These are phyloP conservation scores for Kluyveromyces dobzhanskii DNA, from an alignment of 805 yeast species.

Conservation along the genomic window DNA sequence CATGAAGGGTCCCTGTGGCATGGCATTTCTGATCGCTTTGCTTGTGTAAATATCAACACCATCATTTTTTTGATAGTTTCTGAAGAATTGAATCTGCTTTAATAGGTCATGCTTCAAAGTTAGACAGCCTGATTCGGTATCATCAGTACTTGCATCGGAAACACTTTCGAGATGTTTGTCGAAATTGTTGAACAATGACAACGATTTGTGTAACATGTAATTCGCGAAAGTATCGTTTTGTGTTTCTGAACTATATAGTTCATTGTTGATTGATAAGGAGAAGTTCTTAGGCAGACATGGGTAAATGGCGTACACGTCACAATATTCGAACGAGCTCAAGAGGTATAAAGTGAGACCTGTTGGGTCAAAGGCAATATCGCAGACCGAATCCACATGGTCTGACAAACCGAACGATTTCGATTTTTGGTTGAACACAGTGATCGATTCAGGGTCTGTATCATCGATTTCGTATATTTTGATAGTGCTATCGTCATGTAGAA, in stretches of 20 bases:
- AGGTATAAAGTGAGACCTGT: conserved; percentile 49
- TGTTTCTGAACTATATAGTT: conserved; percentile 30
- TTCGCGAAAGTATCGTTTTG: conserved; percentile 14
- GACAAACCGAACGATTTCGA: conserved; percentile 16
- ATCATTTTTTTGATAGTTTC: conserved; percentile 25
- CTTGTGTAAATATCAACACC: conserved; percentile 9
- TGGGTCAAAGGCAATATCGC: conserved; percentile 18
- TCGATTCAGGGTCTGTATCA: background rate
- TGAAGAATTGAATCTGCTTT: conserved; percentile 32
- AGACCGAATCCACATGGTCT: conserved; percentile 15
- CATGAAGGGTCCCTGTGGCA: conserved; percentile 46
- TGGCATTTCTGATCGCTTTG: conserved; percentile 7
- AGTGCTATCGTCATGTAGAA: conserved; percentile 19
- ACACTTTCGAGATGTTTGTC: background rate
- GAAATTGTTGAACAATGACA: conserved; percentile 9
- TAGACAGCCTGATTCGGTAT: background rate
- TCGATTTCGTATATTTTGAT: conserved; percentile 18
- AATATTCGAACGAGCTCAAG: conserved; percentile 39
- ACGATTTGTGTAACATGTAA: conserved; percentile 18
- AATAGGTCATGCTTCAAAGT: conserved; percentile 11
- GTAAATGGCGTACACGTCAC: conserved; percentile 47
- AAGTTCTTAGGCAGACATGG: conserved; percentile 54
- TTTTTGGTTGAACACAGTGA: conserved; percentile 6
- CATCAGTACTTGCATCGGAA: background rate
- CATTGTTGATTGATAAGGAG: conserved; percentile 25